A percentile compares a stretch with the other conserved stretches of the same genome.
Conservation (phyloP, 2,329 filamentous ascomycete species). For the Calonectria pteridis region DNA sequence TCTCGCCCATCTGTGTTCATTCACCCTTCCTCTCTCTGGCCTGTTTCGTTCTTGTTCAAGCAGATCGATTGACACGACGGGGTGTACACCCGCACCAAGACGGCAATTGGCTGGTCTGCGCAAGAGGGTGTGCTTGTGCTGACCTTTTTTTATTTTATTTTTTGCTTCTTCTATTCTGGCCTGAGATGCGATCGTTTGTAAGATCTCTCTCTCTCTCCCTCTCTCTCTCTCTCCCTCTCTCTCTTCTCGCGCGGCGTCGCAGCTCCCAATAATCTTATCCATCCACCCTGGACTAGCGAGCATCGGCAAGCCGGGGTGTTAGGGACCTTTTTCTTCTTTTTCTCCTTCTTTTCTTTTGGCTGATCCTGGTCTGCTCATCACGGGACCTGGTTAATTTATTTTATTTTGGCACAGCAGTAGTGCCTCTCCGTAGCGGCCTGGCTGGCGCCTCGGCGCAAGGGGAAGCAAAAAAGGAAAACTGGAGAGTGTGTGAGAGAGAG, state of each 20-base stretch:
- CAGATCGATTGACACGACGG: slow-evolving; percentile 21
- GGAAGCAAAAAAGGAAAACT: slow-evolving; percentile 3
- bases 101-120: not conserved
- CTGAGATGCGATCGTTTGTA: slow-evolving; percentile 1
- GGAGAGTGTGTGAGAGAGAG: not conserved
- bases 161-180: not conserved
- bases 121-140: slow-evolving; percentile 2
- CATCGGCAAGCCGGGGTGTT: not conserved
- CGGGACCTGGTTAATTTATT: not conserved
- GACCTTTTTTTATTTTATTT: not conserved
- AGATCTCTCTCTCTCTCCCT: no score
- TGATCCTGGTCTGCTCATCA: not conserved
- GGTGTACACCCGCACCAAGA: slow-evolving; percentile 8
- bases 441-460: slow-evolving; percentile 12
- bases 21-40: slow-evolving; percentile 3
- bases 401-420: slow-evolving; percentile 1
- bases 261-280: not conserved
- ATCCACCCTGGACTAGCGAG: not conserved
- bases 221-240: no score
- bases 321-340: not conserved
- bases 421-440: not conserved
- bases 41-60: not conserved
- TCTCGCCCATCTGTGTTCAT: slow-evolving; percentile 1
- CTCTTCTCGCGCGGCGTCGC: not conserved
- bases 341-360: not conserved